These are phyloP conservation scores for Cladobotryum mycophilum DNA, from an alignment of 2,329 filamentous ascomycete species.

Conservation along the genomic window DNA sequence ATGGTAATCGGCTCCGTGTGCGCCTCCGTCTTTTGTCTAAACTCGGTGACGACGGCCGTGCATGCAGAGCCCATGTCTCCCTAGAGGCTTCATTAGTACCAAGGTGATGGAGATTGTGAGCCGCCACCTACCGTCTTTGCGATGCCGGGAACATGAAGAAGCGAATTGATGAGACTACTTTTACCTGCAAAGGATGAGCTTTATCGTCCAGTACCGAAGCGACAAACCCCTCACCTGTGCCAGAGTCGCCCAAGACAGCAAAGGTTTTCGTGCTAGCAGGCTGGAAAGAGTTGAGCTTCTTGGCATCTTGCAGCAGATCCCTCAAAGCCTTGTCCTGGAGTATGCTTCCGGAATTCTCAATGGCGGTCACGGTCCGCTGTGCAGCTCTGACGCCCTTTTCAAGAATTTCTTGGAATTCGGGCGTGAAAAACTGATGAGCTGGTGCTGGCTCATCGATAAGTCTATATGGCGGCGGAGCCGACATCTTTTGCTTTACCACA, in stretches of 20 bases:
- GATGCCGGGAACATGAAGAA: slow-evolving; percentile 26
- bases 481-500: too few species aligned
- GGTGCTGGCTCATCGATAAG: too few species aligned
- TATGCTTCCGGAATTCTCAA: too few species aligned
- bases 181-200: slow-evolving; percentile 15
- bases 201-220: neutral
- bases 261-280: too few species aligned
- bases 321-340: too few species aligned
- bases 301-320: too few species aligned
- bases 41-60: slow-evolving; percentile 30
- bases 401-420: too few species aligned
- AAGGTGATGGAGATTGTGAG: neutral
- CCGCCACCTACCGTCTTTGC: slow-evolving; percentile 16
- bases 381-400: too few species aligned
- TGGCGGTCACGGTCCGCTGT: too few species aligned
- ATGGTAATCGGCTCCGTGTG: slow-evolving; percentile 23
- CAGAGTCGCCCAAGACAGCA: slow-evolving; percentile 15
- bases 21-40: slow-evolving; percentile 21
- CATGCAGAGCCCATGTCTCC: slow-evolving; percentile 28
- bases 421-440: too few species aligned
- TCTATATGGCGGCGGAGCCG: too few species aligned
- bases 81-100: slow-evolving; percentile 3
- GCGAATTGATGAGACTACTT: slow-evolving; percentile 30
- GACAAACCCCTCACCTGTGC: slow-evolving; percentile 19
- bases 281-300: too few species aligned